phyloP scores from a whole-genome alignment of 805 yeast genomes.

The Ogataea neopini region DNA sequence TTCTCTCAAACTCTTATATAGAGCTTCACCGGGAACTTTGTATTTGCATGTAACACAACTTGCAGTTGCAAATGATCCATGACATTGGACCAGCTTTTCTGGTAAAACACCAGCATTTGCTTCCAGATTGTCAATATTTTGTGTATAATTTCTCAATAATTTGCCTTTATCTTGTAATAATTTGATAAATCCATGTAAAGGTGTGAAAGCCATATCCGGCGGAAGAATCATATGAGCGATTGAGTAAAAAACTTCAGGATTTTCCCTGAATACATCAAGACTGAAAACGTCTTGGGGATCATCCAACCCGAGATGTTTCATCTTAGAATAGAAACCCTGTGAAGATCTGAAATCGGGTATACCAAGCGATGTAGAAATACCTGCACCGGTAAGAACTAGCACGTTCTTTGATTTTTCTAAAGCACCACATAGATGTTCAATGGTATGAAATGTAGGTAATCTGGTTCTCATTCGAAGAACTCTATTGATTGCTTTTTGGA shows the following conservation, averaged over 20 bases:
- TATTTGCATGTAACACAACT: constrained; percentile 77
- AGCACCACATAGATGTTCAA: constrained; percentile 58
- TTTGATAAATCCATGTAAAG: constrained; percentile 79
- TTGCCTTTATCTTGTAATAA: constrained; percentile 74
- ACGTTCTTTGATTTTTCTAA: constrained; percentile 59
- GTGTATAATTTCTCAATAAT: constrained; percentile 82
- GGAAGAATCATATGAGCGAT: constrained; percentile 86
- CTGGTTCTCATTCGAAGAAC: constrained; percentile 59
- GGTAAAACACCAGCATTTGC: constrained; percentile 70
- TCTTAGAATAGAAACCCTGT: constrained; percentile 76
- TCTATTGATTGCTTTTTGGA: constrained; percentile 65
- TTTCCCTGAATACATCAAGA: constrained; percentile 63
- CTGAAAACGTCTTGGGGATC: constrained; percentile 94
- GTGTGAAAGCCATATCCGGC: constrained; percentile 63
- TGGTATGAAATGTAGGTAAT: constrained; percentile 51
- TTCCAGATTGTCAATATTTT: constrained; percentile 87
- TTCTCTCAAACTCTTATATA: constrained; percentile 59
- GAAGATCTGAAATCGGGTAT: constrained; percentile 92
- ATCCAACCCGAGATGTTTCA: constrained; percentile 64
- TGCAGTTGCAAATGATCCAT: constrained; percentile 89
- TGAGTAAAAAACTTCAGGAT: constrained; percentile 81
- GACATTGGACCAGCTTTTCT: constrained; percentile 81
- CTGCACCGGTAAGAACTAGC: constrained; percentile 87
- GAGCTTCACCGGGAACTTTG: constrained; percentile 62
- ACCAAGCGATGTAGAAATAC: constrained; percentile 85